Conservation (phyloP, 2,329 filamentous ascomycete genomes). For the Fusarium scirpi region DNA sequence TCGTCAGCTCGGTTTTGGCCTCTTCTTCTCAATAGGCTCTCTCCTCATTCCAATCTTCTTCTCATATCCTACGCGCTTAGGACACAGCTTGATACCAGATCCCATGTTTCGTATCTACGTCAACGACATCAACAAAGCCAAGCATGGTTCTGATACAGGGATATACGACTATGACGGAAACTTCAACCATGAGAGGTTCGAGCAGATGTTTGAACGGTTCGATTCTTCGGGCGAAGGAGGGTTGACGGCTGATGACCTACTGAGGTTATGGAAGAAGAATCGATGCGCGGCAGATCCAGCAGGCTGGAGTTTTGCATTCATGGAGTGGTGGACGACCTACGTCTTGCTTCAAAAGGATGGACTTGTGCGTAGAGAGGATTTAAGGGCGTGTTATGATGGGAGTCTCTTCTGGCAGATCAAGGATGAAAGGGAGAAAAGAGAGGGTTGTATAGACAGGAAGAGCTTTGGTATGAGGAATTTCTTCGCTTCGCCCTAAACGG, state of each 20-base stretch:
- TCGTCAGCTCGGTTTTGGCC: constrained; percentile 55
- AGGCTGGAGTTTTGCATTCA: constrained; percentile 36
- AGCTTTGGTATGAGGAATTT: constrained; percentile 28
- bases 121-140: constrained; percentile 56
- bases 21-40: constrained; percentile 56
- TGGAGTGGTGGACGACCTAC: constrained; percentile 57
- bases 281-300: constrained; percentile 45
- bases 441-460: not conserved
- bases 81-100: constrained; percentile 54
- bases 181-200: constrained; percentile 61
- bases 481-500: constrained; percentile 3
- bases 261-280: constrained; percentile 54
- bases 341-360: constrained; percentile 67
- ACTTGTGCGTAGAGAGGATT: constrained; percentile 66
- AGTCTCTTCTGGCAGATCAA: constrained; percentile 41
- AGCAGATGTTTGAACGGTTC: constrained; percentile 63
- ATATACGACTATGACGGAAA: constrained; percentile 62
- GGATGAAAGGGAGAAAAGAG: constrained; percentile 12
- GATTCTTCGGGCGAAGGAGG: constrained; percentile 52
- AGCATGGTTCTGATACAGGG: constrained; percentile 61
- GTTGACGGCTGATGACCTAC: constrained; percentile 53
- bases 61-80: constrained; percentile 56
- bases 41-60: constrained; percentile 58
- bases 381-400: constrained; percentile 44
- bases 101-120: constrained; percentile 55